phyloP scores from a whole-genome alignment of 192 early-diverging fungal genomes.

The Entrophospora sp. region DNA sequence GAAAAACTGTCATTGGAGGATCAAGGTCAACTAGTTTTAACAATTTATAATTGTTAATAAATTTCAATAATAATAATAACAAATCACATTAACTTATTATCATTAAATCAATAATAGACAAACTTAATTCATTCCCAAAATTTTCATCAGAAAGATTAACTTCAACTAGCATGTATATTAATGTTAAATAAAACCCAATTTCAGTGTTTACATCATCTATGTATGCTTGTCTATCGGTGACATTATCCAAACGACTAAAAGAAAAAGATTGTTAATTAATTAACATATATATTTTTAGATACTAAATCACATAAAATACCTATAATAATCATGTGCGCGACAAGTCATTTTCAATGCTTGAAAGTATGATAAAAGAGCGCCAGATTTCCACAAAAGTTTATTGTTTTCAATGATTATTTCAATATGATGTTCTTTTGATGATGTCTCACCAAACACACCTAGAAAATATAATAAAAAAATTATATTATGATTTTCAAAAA shows the following conservation, averaged over 20 bases:
- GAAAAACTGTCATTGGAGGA: constrained; percentile 44
- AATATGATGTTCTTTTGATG: constrained; percentile 34
- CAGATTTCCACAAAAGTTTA: constrained; percentile 44
- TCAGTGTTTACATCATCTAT: constrained; percentile 25
- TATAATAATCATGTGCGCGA: constrained; percentile 35
- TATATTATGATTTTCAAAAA: not conserved
- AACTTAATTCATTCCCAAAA: constrained; percentile 46
- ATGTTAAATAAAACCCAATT: constrained; percentile 46
- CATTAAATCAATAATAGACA: constrained; percentile 2
- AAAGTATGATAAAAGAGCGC: constrained; percentile 48
- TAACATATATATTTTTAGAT: not conserved
- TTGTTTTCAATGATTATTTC: constrained; percentile 49
- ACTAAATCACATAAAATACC: constrained; percentile 4
- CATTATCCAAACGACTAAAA: not conserved
- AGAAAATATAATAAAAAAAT: not conserved
- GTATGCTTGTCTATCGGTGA: not conserved
- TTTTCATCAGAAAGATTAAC: constrained; percentile 38
- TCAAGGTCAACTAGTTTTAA: constrained; percentile 24
- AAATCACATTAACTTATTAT: too few relatives aligned
- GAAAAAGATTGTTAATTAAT: not conserved
- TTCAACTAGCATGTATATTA: constrained; percentile 57
- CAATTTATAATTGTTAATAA: not conserved
- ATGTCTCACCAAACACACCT: constrained; percentile 18
- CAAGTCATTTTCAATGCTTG: constrained; percentile 49
- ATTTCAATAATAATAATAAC: too few relatives aligned